Evolutionary conservation across 2,329 filamentous ascomycete genomes (phyloP).

Genomic region (Ophiostoma ips): DNA sequence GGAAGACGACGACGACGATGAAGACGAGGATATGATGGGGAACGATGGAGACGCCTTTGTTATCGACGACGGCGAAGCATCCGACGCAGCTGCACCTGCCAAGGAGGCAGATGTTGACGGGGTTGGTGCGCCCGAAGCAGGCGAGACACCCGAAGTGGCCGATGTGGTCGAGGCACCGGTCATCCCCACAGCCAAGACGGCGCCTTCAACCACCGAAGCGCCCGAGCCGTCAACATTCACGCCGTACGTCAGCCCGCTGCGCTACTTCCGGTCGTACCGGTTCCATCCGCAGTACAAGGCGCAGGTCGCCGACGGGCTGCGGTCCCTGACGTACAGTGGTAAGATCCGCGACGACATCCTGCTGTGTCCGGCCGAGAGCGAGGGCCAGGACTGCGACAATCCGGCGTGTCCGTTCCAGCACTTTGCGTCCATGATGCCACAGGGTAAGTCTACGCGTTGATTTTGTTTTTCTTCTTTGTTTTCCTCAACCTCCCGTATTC

Average conservation of each 20-base stretch:
- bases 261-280: conserved; percentile 73
- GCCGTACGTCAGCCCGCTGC: conserved; percentile 74
- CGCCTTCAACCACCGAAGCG: not conserved
- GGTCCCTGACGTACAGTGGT: conserved; percentile 88
- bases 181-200: not conserved
- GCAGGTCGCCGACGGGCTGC: conserved; percentile 60
- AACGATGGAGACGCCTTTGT: conserved; percentile 15
- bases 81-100: not conserved
- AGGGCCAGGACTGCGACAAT: conserved; percentile 56
- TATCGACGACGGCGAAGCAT: not conserved
- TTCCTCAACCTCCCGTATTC: conserved; percentile 13
- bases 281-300: conserved; percentile 68
- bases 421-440: conserved; percentile 56
- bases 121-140: not conserved
- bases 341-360: conserved; percentile 63
- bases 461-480: conserved; percentile 7
- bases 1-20: not conserved
- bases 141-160: not conserved
- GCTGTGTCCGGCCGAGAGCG: conserved; percentile 64
- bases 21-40: conserved; percentile 5
- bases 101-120: not conserved
- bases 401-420: conserved; percentile 64
- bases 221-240: conserved; percentile 12
- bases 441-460: conserved; percentile 48
- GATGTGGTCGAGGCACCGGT: no score